Evolutionary conservation across 2,329 filamentous ascomycete genomes (phyloP).

Genomic region (Pseudocercospora fuligena): DNA sequence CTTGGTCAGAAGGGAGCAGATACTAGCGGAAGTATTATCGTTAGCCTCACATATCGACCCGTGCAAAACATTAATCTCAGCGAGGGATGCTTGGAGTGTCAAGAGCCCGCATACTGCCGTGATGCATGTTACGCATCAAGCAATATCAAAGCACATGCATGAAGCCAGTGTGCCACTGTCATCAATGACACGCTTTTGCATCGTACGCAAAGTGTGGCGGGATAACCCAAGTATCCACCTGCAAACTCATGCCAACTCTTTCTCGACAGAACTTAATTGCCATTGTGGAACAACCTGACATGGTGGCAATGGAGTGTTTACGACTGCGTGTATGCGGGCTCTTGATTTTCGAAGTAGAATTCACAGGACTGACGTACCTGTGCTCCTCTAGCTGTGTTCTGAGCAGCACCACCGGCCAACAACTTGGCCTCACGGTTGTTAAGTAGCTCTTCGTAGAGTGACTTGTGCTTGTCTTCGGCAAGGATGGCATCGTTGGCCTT

Average conservation of each 20-base stretch:
- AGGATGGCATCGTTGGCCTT: slow-evolving; percentile 98
- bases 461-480: slow-evolving; percentile 86
- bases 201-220: not conserved
- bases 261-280: slow-evolving; percentile 1
- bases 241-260: slow-evolving; percentile 12
- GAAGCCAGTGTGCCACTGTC: not conserved
- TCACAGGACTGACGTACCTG: slow-evolving; percentile 57
- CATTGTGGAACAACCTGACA: not conserved
- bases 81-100: not conserved
- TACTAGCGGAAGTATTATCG: slow-evolving; percentile 59
- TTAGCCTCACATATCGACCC: slow-evolving; percentile 18
- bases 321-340: not conserved
- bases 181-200: not conserved
- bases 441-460: slow-evolving; percentile 90
- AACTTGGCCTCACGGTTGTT: slow-evolving; percentile 91
- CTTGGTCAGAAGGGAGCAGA: slow-evolving; percentile 85
- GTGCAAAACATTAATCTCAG: not conserved
- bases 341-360: not conserved
- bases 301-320: not conserved
- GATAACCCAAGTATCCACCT: slow-evolving; percentile 3
- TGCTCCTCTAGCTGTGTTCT: slow-evolving; percentile 95
- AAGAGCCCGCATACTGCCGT: not conserved
- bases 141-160: not conserved
- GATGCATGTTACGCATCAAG: not conserved
- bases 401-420: slow-evolving; percentile 92